Evolutionary conservation across 2,329 filamentous ascomycete genomes (phyloP), one percentile per base, ranked within the genome.

Genomic region (Aschersonia sp.): DNA sequence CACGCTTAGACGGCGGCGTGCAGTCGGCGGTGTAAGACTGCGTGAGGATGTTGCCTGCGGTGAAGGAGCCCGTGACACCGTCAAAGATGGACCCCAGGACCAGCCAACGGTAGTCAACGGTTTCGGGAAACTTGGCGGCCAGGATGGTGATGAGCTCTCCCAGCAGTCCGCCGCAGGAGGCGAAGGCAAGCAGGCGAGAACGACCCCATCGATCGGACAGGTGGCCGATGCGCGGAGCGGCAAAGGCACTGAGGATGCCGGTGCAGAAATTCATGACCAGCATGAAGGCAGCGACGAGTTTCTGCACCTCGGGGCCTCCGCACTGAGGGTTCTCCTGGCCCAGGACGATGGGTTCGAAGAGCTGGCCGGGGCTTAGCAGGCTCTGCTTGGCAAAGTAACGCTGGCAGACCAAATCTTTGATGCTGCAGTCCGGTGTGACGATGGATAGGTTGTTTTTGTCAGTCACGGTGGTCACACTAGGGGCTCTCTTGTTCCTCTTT

Each of bases 11-110:
- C 0, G 89, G 85, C 4, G 84, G 72, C 0, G 89, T 91, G 64
- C 88, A 95, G 63, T 98, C 92, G 41, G 87, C 82, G 9, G 85
- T 83, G 63, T 97, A 98, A 0, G 91, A 88, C 61, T 94, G 83
- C 29, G 80, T 82, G 50, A 94, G 69, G 28, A 83, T 69, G 44
- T 84, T 84, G 31, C 83, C 84, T 1, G 87, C 79, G 1, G 89
- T 94, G 61, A 96, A 95, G 1, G 89, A 95, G 5, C 92, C 92
- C 7, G 81, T 81, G 4, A 95, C 59, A 4, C 92, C 92, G 59
- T 98, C 92, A 44, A 89, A 71, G 7, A 85, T 71, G 38, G 82
- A 78, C 7, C 87, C 87, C 1, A 91, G 62, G 5, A 97, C 68
- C 29, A 98, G 69, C 77, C 86, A 85, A 48, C 84, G 81, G 57